Conservation (phyloP, 345 rosid genomes). For the Eucalyptus virginea region DNA sequence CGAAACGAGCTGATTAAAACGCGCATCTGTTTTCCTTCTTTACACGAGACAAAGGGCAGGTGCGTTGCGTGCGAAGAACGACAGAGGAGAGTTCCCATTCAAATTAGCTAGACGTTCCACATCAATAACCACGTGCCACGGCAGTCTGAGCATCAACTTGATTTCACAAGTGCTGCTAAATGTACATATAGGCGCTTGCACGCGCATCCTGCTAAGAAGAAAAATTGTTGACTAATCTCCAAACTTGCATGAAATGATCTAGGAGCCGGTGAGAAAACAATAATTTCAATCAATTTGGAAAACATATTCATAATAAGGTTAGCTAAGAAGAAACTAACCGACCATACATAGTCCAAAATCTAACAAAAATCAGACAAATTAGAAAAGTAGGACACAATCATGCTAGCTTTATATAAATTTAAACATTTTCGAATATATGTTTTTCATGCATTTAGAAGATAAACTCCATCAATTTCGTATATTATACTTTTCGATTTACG, state of each 20-base stretch:
- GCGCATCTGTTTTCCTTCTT: background rate
- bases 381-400: background rate
- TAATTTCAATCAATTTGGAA: background rate
- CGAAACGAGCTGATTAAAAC: background rate
- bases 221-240: background rate
- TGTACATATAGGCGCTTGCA: background rate
- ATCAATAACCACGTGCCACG: background rate
- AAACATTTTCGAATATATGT: background rate
- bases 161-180: background rate
- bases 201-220: background rate
- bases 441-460: background rate
- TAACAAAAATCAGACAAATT: background rate
- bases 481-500: background rate
- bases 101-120: background rate
- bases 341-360: background rate
- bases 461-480: background rate
- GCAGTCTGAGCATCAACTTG: background rate
- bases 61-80: background rate
- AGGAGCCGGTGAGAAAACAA: background rate
- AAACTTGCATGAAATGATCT: background rate
- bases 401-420: background rate
- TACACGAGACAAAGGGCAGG: background rate
- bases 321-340: background rate
- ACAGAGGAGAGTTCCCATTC: background rate
- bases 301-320: background rate